These are phyloP conservation scores for Hibiscus syriacus DNA, from an alignment of 345 rosid genomes.

Conservation along the genomic window DNA sequence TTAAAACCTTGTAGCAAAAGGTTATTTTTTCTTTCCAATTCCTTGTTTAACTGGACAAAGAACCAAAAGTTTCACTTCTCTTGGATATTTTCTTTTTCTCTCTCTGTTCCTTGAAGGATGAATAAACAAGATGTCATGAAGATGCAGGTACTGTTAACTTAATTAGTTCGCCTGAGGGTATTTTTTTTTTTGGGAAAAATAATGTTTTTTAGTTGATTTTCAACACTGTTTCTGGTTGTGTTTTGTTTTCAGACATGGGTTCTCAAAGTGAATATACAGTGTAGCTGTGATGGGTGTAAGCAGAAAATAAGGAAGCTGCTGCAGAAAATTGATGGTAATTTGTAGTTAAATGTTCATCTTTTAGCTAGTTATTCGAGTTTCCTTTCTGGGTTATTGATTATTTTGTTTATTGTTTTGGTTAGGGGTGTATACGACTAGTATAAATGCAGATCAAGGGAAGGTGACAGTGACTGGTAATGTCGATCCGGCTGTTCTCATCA, in stretches of 20 bases:
- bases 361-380: neutral
- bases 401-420: neutral
- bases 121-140: slow-evolving; percentile 65
- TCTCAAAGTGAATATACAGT: slow-evolving; percentile 72
- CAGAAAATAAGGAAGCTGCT: slow-evolving; percentile 68
- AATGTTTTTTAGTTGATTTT: neutral
- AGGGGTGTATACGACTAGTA: slow-evolving; percentile 63
- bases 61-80: slow-evolving; percentile 5
- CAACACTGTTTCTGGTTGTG: slow-evolving; percentile 4
- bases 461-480: slow-evolving; percentile 82
- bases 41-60: slow-evolving; percentile 9
- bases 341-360: neutral
- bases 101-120: slow-evolving; percentile 29
- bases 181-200: neutral
- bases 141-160: slow-evolving; percentile 66
- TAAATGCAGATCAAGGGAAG: slow-evolving; percentile 81
- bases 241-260: slow-evolving; percentile 70
- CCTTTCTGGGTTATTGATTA: neutral
- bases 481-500: slow-evolving; percentile 58
- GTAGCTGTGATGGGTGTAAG: slow-evolving; percentile 81
- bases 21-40: slow-evolving; percentile 8
- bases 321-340: slow-evolving; percentile 75
- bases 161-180: neutral
- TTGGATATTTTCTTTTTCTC: neutral
- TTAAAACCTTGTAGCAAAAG: slow-evolving; percentile 8